Percentiles rank a stretch among this genome's conserved stretches.
Evolutionary conservation across 352 stramenopile species (phyloP).

Genomic region (Elongisporangium senticosum): DNA sequence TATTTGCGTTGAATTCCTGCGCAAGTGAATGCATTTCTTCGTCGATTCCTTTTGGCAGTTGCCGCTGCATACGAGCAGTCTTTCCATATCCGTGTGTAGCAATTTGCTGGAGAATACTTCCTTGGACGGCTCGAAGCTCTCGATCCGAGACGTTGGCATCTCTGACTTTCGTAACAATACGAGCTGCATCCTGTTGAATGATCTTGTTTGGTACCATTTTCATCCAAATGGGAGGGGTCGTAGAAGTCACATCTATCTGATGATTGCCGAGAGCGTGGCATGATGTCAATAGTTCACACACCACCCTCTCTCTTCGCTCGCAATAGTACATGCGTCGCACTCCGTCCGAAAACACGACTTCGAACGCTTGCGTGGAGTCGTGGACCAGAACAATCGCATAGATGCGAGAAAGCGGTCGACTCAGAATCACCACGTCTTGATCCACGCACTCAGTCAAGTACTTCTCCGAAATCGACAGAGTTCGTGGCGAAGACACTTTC

Average conservation of each 20-base stretch:
- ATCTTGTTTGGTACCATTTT: slow-evolving; percentile 74
- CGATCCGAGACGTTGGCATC: slow-evolving; percentile 57
- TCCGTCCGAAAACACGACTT: slow-evolving; percentile 72
- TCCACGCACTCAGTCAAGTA: slow-evolving; percentile 65
- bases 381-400: slow-evolving; percentile 67
- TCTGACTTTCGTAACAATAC: slow-evolving; percentile 23
- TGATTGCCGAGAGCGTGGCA: slow-evolving; percentile 69
- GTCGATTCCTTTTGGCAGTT: slow-evolving; percentile 59
- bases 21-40: slow-evolving; percentile 72
- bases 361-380: slow-evolving; percentile 56
- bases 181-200: slow-evolving; percentile 59
- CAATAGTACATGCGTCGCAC: slow-evolving; percentile 67
- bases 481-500: slow-evolving; percentile 28
- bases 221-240: slow-evolving; percentile 40
- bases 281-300: slow-evolving; percentile 66
- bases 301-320: slow-evolving; percentile 61
- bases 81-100: slow-evolving; percentile 55
- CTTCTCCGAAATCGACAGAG: slow-evolving; percentile 62
- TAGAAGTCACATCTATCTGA: slow-evolving; percentile 56
- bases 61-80: slow-evolving; percentile 50
- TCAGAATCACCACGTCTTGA: slow-evolving; percentile 48
- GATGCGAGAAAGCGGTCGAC: slow-evolving; percentile 60
- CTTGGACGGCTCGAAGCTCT: slow-evolving; percentile 62
- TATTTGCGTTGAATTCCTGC: slow-evolving; percentile 77
- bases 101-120: slow-evolving; percentile 56